Evolutionary conservation across 108 stramenopile genomes (phyloP).

Genomic region (Stephanodiscus minutulus): DNA sequence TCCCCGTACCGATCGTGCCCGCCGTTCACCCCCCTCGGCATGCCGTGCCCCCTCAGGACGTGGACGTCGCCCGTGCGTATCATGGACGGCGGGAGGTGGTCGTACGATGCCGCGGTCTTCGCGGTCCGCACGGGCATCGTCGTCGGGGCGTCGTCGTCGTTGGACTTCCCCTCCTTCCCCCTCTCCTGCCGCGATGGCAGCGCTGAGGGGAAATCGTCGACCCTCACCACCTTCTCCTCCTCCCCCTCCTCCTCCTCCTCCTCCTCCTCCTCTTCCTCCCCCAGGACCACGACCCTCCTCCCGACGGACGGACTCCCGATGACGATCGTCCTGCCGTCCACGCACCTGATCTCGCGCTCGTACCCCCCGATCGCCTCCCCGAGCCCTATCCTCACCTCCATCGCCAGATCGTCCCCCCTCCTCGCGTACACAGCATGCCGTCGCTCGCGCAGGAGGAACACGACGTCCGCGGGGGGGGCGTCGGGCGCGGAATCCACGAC

Average conservation of each 20-base stretch:
- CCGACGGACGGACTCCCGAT: conserved; percentile 41
- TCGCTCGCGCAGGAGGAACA: conserved; percentile 62
- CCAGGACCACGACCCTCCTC: conserved; percentile 35
- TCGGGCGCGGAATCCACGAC: conserved; percentile 67
- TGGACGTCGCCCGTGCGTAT: conserved; percentile 80
- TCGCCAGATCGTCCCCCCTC: conserved; percentile 77
- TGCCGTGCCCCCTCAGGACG: conserved; percentile 79
- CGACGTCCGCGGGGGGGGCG: conserved; percentile 72
- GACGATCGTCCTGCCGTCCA: conserved; percentile 60
- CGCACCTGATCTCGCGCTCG: conserved; percentile 47
- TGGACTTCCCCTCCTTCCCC: conserved; percentile 3
- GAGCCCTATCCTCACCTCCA: conserved; percentile 63
- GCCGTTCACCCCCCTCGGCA: conserved; percentile 54
- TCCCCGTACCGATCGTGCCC: conserved; percentile 61
- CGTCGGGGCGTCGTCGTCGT: no score
- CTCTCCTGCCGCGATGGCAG: background rate
- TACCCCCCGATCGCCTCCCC: conserved; percentile 70
- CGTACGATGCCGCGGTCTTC: conserved; percentile 4
- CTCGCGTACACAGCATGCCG: conserved; percentile 68
- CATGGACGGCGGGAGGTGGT: conserved; percentile 31
- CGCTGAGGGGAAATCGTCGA: conserved; percentile 27
- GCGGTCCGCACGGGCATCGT: background rate
- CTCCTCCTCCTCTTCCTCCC: conserved; percentile 13
- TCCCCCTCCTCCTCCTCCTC: conserved; percentile 20
- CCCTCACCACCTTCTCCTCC: background rate